A percentile compares a stretch with the other conserved stretches of the same genome.
Conservation (phyloP, 768 basidiomycete species). For the Sistotremastrum suecicum region DNA sequence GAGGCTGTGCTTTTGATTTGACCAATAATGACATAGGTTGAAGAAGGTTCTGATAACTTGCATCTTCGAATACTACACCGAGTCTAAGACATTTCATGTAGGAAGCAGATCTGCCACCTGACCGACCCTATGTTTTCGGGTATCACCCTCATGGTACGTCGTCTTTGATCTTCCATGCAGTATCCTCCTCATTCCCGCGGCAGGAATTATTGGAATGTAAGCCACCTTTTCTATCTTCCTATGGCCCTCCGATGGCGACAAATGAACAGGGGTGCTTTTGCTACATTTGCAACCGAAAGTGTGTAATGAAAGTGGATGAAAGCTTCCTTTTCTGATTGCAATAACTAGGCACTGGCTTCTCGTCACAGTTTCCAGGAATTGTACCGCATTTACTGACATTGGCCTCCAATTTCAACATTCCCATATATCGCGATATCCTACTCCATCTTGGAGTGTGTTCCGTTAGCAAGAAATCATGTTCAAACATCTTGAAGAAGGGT, state of each 20-base stretch:
- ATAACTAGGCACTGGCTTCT: slow-evolving; percentile 72
- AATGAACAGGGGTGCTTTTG: slow-evolving; percentile 66
- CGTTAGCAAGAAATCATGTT: slow-evolving; percentile 82
- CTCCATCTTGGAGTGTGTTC: slow-evolving; percentile 82
- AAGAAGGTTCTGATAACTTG: slow-evolving; percentile 24
- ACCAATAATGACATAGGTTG: slow-evolving; percentile 8
- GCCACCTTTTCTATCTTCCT: slow-evolving; percentile 13
- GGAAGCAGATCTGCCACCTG: slow-evolving; percentile 85
- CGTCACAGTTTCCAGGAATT: slow-evolving; percentile 79
- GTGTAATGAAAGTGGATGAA: slow-evolving; percentile 2
- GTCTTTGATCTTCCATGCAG: neutral
- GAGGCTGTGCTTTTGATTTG: neutral
- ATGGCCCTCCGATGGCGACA: neutral
- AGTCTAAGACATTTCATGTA: slow-evolving; percentile 15
- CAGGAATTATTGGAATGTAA: slow-evolving; percentile 96
- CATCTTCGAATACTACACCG: neutral
- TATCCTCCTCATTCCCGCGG: neutral
- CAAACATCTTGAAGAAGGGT: slow-evolving; percentile 62
- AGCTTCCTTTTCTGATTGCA: neutral
- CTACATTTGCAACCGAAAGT: slow-evolving; percentile 96
- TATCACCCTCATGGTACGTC: slow-evolving; percentile 90
- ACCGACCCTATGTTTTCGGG: slow-evolving; percentile 91
- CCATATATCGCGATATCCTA: slow-evolving; percentile 86
- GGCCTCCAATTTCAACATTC: slow-evolving; percentile 78
- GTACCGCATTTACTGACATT: slow-evolving; percentile 87